Evolutionary conservation across 2,329 filamentous ascomycete species (phyloP).

Genomic region (Penicillium sp.): DNA sequence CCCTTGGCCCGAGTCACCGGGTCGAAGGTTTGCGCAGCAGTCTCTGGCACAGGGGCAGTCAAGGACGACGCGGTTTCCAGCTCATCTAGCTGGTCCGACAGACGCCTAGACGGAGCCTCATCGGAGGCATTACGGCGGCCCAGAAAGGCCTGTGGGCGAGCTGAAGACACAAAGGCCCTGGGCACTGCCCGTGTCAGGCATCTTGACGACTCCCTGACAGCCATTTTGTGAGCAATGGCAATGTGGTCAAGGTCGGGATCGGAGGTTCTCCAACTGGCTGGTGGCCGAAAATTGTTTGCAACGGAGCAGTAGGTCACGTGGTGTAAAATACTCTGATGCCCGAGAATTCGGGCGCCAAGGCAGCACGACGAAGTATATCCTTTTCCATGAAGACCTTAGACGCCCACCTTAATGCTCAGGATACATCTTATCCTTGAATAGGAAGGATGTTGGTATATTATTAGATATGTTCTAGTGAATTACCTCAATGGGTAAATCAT

Average conservation of each 20-base stretch:
- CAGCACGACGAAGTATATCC: not conserved
- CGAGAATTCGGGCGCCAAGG: constrained; percentile 9
- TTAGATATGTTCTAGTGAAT: not conserved
- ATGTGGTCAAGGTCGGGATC: constrained; percentile 22
- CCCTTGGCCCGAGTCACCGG: constrained; percentile 51
- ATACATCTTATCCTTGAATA: not conserved
- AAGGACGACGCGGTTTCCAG: constrained; percentile 54
- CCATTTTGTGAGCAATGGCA: constrained; percentile 35
- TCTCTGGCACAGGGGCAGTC: constrained; percentile 39
- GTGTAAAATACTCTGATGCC: not conserved
- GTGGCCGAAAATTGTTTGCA: constrained; percentile 38
- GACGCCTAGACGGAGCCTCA: constrained; percentile 36
- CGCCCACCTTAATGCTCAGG: not conserved
- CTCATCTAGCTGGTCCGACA: constrained; percentile 41
- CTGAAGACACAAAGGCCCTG: constrained; percentile 35
- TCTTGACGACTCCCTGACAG: constrained; percentile 43
- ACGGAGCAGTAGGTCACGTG: constrained; percentile 21
- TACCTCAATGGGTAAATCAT: not conserved
- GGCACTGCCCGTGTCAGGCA: constrained; percentile 43
- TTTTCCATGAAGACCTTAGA: not conserved
- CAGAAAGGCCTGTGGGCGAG: constrained; percentile 34
- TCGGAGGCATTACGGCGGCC: constrained; percentile 52
- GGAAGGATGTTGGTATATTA: not conserved
- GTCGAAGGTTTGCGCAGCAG: constrained; percentile 52
- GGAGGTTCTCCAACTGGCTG: constrained; percentile 15